Conservation (phyloP, 352 stramenopile species). For the Elongisporangium anandrum region DNA sequence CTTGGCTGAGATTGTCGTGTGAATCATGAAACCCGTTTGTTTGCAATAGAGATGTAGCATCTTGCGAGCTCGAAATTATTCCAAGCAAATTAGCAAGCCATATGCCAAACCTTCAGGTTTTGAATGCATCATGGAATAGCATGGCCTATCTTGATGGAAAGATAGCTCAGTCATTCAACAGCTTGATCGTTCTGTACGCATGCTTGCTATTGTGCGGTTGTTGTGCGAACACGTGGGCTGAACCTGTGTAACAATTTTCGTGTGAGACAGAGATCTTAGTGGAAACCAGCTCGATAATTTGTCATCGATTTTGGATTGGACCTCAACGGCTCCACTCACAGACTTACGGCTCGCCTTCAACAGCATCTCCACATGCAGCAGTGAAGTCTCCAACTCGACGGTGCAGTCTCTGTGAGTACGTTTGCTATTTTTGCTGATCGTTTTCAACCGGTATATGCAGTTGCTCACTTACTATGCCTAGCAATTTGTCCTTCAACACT, state of each 20-base stretch:
- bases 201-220: background rate
- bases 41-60: no score
- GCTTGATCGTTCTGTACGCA: no score
- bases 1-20: no score
- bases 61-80: no score
- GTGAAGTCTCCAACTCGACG: slow-evolving; percentile 2
- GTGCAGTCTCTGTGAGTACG: slow-evolving; percentile 10
- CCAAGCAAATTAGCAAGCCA: no score
- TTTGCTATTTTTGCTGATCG: background rate
- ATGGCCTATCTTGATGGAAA: no score
- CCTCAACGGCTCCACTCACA: slow-evolving; percentile 1
- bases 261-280: slow-evolving; percentile 10
- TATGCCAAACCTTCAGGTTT: no score
- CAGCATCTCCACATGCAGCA: slow-evolving; percentile 10
- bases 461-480: background rate
- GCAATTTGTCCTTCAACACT: slow-evolving; percentile 20
- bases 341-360: slow-evolving; percentile 17
- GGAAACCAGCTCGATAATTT: slow-evolving; percentile 14
- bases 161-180: no score
- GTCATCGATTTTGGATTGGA: slow-evolving; percentile 5
- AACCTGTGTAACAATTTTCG: background rate
- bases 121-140: background rate
- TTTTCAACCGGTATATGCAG: background rate
- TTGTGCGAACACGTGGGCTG: no score
- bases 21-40: no score